Percentiles rank a stretch among this genome's conserved stretches.
Evolutionary conservation across 2,329 filamentous ascomycete genomes (phyloP).

Genomic region (Fusarium sp.): DNA sequence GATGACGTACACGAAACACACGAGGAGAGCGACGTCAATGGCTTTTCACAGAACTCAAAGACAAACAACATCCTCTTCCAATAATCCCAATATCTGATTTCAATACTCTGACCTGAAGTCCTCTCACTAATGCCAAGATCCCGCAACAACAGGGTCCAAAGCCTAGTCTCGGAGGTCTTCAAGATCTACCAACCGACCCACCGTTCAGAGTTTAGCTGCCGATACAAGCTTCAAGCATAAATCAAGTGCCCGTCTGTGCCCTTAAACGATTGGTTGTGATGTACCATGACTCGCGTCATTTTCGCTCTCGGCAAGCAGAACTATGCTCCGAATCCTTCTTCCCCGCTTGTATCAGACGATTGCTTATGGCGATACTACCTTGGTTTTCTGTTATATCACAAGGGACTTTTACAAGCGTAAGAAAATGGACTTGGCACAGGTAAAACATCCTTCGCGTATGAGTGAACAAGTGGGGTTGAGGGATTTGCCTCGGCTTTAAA

Average conservation of each 20-base stretch:
- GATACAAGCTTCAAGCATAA: conserved; percentile 16
- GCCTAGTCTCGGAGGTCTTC: neutral
- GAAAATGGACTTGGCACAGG: neutral
- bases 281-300: neutral
- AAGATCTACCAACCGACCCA: conserved; percentile 28
- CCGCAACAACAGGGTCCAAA: conserved; percentile 11
- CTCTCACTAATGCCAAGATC: neutral
- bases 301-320: conserved; percentile 30
- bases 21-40: rapidly evolving
- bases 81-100: rapidly evolving
- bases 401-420: neutral
- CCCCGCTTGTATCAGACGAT: conserved; percentile 28
- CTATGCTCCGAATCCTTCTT: conserved; percentile 25
- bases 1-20: neutral
- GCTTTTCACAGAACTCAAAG: rapidly evolving
- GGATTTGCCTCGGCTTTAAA: neutral
- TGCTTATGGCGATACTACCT: conserved; percentile 11
- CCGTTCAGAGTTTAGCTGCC: conserved; percentile 30
- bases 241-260: neutral
- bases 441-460: neutral
- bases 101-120: rapidly evolving
- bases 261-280: neutral
- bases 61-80: rapidly evolving
- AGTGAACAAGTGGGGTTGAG: neutral
- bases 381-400: neutral